Evolutionary conservation across 1,139 yeast genomes (phyloP), one percentile per base, ranked within the genome.

Genomic region (Blastobotrys buckinghamii): DNA sequence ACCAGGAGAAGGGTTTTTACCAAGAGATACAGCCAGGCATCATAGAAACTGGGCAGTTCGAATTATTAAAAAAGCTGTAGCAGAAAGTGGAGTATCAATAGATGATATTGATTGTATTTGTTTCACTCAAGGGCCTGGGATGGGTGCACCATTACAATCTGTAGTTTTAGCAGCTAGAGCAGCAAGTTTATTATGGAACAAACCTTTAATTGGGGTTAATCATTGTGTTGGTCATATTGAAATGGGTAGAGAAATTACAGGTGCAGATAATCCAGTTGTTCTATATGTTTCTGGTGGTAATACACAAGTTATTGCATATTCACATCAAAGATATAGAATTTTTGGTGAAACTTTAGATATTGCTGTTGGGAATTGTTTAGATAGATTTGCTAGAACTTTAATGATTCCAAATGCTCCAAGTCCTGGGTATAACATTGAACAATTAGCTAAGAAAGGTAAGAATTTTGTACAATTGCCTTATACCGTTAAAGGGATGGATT

Each of bases 151-250:
- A 0, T 71, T 92, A 50, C 96, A 92, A 59, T 81, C 94, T 54
- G 97, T 89, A 36, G 97, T 85, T 1, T 74, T 92, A 41, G 95
- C 95, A 0, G 98, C 98, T 1, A 74, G 99, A 60, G 82, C 97
- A 0, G 70, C 90, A 42, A 74, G 92, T 17, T 81, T 84, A 56
- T 64, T 92, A 60, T 89, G 96, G 95, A 63, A 77, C 6, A 71
- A 85, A 29, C 98, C 98, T 0, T 66, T 92, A 35, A 84, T 92
- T 5, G 98, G 97, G 0, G 98, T 94, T 0, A 94, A 92, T 60
- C 98, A 92, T 66, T 92, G 99, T 68, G 81, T 92, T 24, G 99
- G 98, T 0, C 98, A 92, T 66, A 92, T 92, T 51, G 99, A 94
- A 64, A 92, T 92, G 99, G 99, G 99, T 2, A 72, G 99, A 54